phyloP scores from a whole-genome alignment of 2,329 filamentous ascomycete genomes.

The Venturia carpophila region DNA sequence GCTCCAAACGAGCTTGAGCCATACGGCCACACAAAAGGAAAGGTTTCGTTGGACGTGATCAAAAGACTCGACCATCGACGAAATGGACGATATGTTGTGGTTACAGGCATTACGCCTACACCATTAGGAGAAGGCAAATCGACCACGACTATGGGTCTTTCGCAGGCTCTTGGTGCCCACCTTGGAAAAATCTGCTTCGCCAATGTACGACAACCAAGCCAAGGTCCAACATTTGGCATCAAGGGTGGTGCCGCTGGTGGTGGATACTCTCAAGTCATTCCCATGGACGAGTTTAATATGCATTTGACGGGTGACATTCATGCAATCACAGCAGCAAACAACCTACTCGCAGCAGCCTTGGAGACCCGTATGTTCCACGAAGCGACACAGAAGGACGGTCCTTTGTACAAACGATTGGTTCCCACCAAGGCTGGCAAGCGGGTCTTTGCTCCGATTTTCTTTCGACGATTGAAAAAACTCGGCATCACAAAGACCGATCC shows the following conservation, averaged over 20 bases:
- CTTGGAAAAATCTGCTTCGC: constrained; percentile 83
- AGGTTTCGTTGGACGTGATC: constrained; percentile 76
- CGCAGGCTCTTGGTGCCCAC: constrained; percentile 85
- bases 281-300: constrained; percentile 99
- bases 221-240: constrained; percentile 97
- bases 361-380: constrained; percentile 99
- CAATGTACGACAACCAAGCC: constrained; percentile 93
- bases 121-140: constrained; percentile 97
- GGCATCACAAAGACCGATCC: constrained; percentile 94
- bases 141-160: constrained; percentile 91
- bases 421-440: constrained; percentile 85
- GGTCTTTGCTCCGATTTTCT: constrained; percentile 82
- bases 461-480: constrained; percentile 86
- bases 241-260: constrained; percentile 96
- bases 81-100: constrained; percentile 84
- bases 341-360: constrained; percentile 89
- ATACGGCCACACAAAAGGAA: constrained; percentile 92
- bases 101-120: constrained; percentile 93
- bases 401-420: constrained; percentile 80
- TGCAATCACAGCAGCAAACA: constrained; percentile 94
- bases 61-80: constrained; percentile 78
- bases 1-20: constrained; percentile 83
- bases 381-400: constrained; percentile 82
- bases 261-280: constrained; percentile 97
- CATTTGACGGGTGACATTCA: constrained; percentile 97